Percentiles rank a stretch among this genome's conserved stretches.
Conservation (phyloP, 163 green algal genomes). For the Scenedesmus sp. region DNA sequence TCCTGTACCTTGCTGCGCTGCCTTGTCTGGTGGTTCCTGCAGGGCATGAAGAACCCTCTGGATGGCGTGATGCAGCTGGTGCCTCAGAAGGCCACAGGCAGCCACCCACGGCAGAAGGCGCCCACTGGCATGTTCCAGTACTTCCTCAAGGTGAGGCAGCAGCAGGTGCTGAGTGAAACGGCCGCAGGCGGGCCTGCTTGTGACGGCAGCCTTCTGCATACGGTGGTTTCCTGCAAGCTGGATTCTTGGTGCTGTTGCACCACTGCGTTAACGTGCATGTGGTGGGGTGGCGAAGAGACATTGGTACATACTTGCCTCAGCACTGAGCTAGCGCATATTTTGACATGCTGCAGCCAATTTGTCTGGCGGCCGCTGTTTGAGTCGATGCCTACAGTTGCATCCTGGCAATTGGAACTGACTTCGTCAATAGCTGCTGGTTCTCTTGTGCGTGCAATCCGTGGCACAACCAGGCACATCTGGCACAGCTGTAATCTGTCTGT, state of each 20-base stretch:
- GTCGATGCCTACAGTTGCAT: neutral
- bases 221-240: neutral
- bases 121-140: constrained; percentile 94
- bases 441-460: neutral
- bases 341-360: neutral
- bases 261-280: neutral
- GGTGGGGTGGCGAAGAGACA: neutral
- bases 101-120: neutral
- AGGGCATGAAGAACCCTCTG: constrained; percentile 92
- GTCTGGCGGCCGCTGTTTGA: neutral
- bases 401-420: neutral
- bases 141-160: constrained; percentile 91
- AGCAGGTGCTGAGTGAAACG: neutral
- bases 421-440: neutral
- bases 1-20: neutral
- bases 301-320: neutral
- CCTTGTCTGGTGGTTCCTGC: neutral
- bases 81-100: neutral
- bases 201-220: neutral
- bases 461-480: neutral
- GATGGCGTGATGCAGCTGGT: constrained; percentile 69
- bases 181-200: neutral
- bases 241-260: neutral
- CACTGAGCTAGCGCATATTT: neutral
- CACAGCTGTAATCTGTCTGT: neutral